phyloP scores from a whole-genome alignment of 768 basidiomycete genomes.

The Pulveroboletus sp. region DNA sequence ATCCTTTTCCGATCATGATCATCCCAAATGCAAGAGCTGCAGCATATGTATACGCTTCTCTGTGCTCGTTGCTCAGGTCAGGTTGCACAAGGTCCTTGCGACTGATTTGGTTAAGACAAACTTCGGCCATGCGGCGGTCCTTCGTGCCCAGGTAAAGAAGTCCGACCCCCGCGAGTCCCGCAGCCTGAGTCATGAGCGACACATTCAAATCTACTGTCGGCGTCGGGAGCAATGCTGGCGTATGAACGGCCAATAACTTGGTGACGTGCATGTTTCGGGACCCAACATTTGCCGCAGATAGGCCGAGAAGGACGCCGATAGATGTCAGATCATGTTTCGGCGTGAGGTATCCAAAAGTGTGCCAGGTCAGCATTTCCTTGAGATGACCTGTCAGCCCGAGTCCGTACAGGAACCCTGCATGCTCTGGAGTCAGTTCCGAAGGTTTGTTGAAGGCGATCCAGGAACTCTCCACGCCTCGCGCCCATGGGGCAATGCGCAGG shows the following conservation, averaged over 20 bases:
- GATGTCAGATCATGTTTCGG: conserved; percentile 96
- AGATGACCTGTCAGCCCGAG: conserved; percentile 91
- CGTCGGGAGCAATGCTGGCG: conserved; percentile 85
- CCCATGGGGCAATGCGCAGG: conserved; percentile 73
- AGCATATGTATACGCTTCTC: conserved; percentile 88
- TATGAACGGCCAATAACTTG: conserved; percentile 87
- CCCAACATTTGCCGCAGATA: conserved; percentile 86
- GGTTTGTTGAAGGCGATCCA: conserved; percentile 98
- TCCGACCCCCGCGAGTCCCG: conserved; percentile 84
- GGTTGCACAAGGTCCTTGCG: conserved; percentile 72
- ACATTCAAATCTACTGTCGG: conserved; percentile 87
- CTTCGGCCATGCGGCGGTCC: conserved; percentile 89
- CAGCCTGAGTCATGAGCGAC: conserved; percentile 82
- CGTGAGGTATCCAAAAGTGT: conserved; percentile 91
- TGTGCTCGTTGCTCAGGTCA: conserved; percentile 81
- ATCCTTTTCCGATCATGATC: conserved; percentile 91
- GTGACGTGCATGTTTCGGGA: conserved; percentile 84
- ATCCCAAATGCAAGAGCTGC: conserved; percentile 91
- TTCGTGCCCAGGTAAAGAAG: conserved; percentile 85
- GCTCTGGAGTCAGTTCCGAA: conserved; percentile 81
- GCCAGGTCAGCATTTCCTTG: conserved; percentile 86
- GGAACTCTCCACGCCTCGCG: conserved; percentile 77
- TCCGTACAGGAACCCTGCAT: conserved; percentile 94
- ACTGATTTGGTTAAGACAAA: conserved; percentile 80
- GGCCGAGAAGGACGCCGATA: conserved; percentile 88